Percentiles rank a stretch among this genome's conserved stretches.
Evolutionary conservation across 768 basidiomycete genomes (phyloP).

Genomic region (Lactarius vividus): DNA sequence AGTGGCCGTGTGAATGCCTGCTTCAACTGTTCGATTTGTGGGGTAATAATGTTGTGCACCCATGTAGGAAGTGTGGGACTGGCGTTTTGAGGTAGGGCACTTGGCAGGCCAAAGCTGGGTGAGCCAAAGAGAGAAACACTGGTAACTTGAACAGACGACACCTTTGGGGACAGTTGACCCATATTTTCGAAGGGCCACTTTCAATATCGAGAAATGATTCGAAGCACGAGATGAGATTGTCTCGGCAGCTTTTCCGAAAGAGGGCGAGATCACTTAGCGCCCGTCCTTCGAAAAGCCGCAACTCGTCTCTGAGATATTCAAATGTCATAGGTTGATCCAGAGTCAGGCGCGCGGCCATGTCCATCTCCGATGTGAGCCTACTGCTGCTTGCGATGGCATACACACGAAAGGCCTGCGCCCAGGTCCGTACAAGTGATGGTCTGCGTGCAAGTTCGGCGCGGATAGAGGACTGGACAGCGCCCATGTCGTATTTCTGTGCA

Average conservation of each 20-base stretch:
- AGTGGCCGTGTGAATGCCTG: neutral
- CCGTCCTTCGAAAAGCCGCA: neutral
- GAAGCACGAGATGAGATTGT: neutral
- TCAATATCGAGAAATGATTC: neutral
- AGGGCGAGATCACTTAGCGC: neutral
- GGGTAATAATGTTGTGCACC: neutral
- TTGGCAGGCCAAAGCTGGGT: neutral
- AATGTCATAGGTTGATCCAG: slow-evolving; percentile 5
- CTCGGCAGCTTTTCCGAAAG: neutral
- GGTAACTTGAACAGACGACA: neutral
- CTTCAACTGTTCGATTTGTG: neutral
- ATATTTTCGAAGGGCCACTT: neutral
- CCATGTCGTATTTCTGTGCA: slow-evolving; percentile 31
- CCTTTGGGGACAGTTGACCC: neutral
- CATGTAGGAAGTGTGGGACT: neutral
- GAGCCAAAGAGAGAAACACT: too few species aligned
- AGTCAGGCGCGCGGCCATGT: neutral
- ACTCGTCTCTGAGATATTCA: neutral
- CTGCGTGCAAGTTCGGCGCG: neutral
- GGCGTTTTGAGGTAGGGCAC: neutral
- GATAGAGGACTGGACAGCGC: neutral
- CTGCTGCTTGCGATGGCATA: slow-evolving; percentile 24
- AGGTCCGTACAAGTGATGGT: neutral
- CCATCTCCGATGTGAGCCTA: neutral
- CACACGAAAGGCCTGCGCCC: slow-evolving; percentile 10